Evolutionary conservation across 2,329 filamentous ascomycete genomes (phyloP), one percentile per base, ranked within the genome.

Genomic region (Drechslerella coelobrocha): DNA sequence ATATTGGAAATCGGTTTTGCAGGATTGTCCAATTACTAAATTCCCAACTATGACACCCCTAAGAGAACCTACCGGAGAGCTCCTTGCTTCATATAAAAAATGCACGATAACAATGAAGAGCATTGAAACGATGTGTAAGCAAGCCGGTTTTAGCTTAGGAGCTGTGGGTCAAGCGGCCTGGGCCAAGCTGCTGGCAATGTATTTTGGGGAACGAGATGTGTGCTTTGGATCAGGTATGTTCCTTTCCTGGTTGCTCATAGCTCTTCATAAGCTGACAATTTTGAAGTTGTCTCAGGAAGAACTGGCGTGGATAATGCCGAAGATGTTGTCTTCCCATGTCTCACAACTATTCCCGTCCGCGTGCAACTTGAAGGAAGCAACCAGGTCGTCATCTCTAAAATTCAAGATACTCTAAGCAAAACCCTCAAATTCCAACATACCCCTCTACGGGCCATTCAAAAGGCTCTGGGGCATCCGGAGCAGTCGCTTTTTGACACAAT

Each of bases 401-500:
- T 92, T 78, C 87, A 92, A 81, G 78, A 81, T 0, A 85, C 85
- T 51, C 92, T 89, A 75, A 82, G 84, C 0, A 79, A 81, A 2
- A 79, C 92, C 0, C 84, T 89, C 51, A 86, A 86, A 66, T 82
- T 91, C 75, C 90, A 94, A 73, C 88, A 89, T 74, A 85, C 86
- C 0, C 86, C 91, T 0, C 81, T 96, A 5, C 82, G 84, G 2
- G 84, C 86, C 27, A 88, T 96, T 8, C 90, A 95, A 75, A 86
- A 84, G 53, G 88, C 88, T 83, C 82, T 90, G 17, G 87, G 87
- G 0, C 83, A 85, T 65, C 81, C 87, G 0, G 85, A 88, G 23
- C 83, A 85, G 5, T 81, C 84, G 0, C 81, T 94, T 0, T 96
- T 97, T 74, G 92, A 97, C 76, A 93, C 91, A 0, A 82, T 97